Percentiles rank a stretch among this genome's conserved stretches.
phyloP scores from a whole-genome alignment of 140 eudicot genomes.

The Cichorium intybus region DNA sequence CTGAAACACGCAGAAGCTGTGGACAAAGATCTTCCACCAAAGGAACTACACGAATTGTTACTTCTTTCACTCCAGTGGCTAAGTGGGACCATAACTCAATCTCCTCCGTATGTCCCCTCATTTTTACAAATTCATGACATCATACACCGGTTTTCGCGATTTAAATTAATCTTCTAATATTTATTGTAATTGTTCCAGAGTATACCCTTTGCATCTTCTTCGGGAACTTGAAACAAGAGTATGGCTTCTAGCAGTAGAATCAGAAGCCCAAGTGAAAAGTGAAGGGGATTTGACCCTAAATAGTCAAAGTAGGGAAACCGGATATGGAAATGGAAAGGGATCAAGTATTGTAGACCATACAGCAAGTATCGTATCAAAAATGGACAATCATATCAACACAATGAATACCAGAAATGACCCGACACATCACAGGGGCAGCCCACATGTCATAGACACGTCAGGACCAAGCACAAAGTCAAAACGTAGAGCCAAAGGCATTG shows the following conservation, averaged over 20 bases:
- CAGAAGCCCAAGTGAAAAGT: conserved; percentile 83
- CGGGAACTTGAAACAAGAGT: conserved; percentile 97
- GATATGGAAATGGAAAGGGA: conserved; percentile 49
- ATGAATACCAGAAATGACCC: conserved; percentile 40
- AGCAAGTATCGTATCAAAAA: conserved; percentile 67
- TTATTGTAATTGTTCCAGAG: conserved; percentile 33
- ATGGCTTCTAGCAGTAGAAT: conserved; percentile 98
- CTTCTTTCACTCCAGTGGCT: conserved; percentile 95
- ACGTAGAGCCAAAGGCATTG: conserved; percentile 60
- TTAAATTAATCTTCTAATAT: background rate
- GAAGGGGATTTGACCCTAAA: conserved; percentile 58
- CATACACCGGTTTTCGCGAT: background rate
- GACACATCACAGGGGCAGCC: conserved; percentile 34
- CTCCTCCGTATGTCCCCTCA: conserved; percentile 65
- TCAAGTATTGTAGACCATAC: conserved; percentile 77
- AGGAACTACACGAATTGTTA: conserved; percentile 82
- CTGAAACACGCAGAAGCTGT: conserved; percentile 93
- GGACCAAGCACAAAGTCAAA: conserved; percentile 51
- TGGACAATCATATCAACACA: conserved; percentile 80
- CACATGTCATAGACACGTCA: conserved; percentile 48
- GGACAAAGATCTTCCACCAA: conserved; percentile 92
- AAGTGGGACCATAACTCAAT: conserved; percentile 87
- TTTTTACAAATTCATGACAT: conserved; percentile 1
- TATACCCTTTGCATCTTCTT: conserved; percentile 78
- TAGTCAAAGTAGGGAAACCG: conserved; percentile 42